Evolutionary conservation across 371 early-diverging fungal genomes (phyloP), one percentile per base, ranked within the genome.

Genomic region (Mortierella sp.): DNA sequence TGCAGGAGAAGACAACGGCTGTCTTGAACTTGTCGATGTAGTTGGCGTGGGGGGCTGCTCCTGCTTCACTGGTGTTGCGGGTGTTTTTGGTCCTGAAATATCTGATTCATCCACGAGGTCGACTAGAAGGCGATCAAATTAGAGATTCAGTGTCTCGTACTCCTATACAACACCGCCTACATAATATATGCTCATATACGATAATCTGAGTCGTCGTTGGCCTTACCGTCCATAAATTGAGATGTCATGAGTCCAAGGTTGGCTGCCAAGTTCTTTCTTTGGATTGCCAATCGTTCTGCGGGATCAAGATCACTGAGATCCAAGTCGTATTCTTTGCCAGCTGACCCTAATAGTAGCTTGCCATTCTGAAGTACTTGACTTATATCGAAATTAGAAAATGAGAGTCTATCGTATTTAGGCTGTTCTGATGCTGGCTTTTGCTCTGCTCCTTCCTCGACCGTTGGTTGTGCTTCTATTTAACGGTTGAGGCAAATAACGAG

Each of bases 241-340:
- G 92, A 91, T 8, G 92, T 95, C 69, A 91, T 72, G 28, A 95
- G 75, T n/a, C 98, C 99, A 28, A 98, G 87, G 43, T 94, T 87
- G 83, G 95, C 90, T 65, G 88, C 93, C 47, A 98, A 87, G 77
- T 95, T 93, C 67, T 93, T 92, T 74, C 94, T 89, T 72, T 97
- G 97, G 43, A 91, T 63, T 9, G 92, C 94, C 11, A 97, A 83
- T 21, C 98, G 92, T 83, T 96, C 96, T 66, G 91, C 91, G 4
- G 95, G 94, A 68, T 94, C 94, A 87, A 97, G 86, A 45, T 94
- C 93, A 48, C 88, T 86, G 70, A 93, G 80, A 64, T 94, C 96
- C 43, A 93, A 87, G 67, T 98, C 99, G 74, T 94, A 98, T 84
- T 98, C 99, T 70, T 93, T 92, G 43, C 96, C 96, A 24, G 95